Percentiles rank a stretch among this genome's conserved stretches.
These are phyloP conservation scores for Blastobotrys apis DNA, from an alignment of 1,139 yeast genomes.

Conservation along the genomic window DNA sequence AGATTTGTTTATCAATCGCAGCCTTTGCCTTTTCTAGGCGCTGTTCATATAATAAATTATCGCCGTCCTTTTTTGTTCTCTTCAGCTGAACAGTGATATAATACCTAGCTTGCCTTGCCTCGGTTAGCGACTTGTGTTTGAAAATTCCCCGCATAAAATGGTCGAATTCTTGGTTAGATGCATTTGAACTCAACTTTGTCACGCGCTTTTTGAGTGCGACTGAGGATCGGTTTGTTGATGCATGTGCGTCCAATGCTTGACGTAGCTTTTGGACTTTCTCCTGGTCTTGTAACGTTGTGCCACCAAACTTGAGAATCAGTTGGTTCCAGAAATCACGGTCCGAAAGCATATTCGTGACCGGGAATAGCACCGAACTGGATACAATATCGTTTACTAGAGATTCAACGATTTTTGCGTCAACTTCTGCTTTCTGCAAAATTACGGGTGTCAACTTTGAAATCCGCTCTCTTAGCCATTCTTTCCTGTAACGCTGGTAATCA, in stretches of 20 bases:
- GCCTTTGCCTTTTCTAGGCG: constrained; percentile 31
- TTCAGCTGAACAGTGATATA: constrained; percentile 41
- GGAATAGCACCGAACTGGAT: constrained; percentile 51
- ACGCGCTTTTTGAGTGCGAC: constrained; percentile 1
- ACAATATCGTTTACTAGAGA: constrained; percentile 61
- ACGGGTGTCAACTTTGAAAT: constrained; percentile 47
- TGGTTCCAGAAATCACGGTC: constrained; percentile 80
- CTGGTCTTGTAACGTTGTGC: constrained; percentile 66
- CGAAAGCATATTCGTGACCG: constrained; percentile 52
- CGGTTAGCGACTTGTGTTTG: constrained; percentile 36
- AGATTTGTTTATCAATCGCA: constrained; percentile 28
- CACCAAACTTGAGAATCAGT: constrained; percentile 54
- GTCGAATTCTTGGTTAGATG: constrained; percentile 40
- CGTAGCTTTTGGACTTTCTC: constrained; percentile 71
- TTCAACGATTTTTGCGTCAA: constrained; percentile 46
- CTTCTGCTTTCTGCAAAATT: constrained; percentile 49
- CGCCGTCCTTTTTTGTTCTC: constrained; percentile 24
- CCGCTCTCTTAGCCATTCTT: constrained; percentile 47
- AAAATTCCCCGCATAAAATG: constrained; percentile 41
- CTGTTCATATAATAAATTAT: constrained; percentile 23
- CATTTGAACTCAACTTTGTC: constrained; percentile 30
- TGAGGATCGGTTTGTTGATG: constrained; percentile 26
- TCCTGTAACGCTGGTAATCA: constrained; percentile 46
- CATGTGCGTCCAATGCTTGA: constrained; percentile 64
- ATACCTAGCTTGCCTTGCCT: constrained; percentile 44